These are phyloP conservation scores for Acacia concinna DNA, from an alignment of 331 rosid genomes.

Conservation along the genomic window DNA sequence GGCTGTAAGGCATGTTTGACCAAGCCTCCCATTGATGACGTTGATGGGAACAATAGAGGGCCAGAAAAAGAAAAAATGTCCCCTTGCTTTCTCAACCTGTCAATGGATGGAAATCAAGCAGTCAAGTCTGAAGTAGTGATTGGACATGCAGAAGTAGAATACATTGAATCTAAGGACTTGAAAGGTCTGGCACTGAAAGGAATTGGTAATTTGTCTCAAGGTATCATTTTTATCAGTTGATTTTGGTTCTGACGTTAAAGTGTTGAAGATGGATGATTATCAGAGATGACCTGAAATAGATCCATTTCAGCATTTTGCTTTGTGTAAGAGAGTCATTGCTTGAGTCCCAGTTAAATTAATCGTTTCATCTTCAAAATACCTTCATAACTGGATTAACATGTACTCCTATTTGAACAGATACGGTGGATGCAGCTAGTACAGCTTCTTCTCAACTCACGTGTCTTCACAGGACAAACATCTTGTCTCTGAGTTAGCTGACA, in stretches of 20 bases:
- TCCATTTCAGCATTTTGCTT: too few species aligned
- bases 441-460: constrained; percentile 96
- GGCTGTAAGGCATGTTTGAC: constrained; percentile 51
- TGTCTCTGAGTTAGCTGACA: constrained; percentile 92
- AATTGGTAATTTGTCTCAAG: too few species aligned
- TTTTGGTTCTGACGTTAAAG: too few species aligned
- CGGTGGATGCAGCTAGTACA: constrained; percentile 69
- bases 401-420: constrained; percentile 21
- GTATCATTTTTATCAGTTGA: too few species aligned
- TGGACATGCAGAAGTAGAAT: constrained; percentile 70
- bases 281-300: too few species aligned
- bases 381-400: too few species aligned
- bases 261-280: too few species aligned
- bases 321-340: too few species aligned
- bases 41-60: constrained; percentile 48
- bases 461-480: constrained; percentile 94
- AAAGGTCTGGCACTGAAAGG: too few species aligned
- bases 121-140: constrained; percentile 46
- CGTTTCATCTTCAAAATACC: too few species aligned
- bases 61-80: constrained; percentile 46
- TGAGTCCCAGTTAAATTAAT: too few species aligned
- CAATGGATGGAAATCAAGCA: constrained; percentile 73
- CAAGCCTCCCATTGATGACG: constrained; percentile 49
- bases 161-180: constrained; percentile 79
- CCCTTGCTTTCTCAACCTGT: constrained; percentile 46